phyloP scores from a whole-genome alignment of 2,329 filamentous ascomycete species.

The Talaromyces albobiverticillius region DNA sequence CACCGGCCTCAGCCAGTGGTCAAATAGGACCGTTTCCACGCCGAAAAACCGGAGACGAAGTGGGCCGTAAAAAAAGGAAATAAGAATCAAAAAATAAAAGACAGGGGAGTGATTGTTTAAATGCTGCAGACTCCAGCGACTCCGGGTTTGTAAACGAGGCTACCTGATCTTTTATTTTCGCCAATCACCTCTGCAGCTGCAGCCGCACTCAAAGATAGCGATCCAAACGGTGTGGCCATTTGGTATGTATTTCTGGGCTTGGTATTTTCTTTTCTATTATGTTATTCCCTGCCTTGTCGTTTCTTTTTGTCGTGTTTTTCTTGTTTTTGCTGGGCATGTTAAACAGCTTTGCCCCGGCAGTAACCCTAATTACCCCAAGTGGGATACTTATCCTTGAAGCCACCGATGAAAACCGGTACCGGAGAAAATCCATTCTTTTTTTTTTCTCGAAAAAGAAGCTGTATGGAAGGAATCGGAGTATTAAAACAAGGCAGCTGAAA shows the following conservation, averaged over 20 bases:
- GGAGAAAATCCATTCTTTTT: no score
- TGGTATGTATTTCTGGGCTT: background rate
- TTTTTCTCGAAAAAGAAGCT: background rate
- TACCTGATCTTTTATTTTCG: background rate
- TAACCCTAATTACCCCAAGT: background rate
- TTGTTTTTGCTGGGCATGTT: background rate
- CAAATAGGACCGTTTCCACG: constrained; percentile 9
- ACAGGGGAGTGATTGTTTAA: background rate
- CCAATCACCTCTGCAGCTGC: constrained; percentile 12
- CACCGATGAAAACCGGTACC: no score
- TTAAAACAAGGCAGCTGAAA: background rate
- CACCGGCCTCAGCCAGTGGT: background rate
- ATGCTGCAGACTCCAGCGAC: constrained; percentile 1
- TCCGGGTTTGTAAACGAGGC: constrained; percentile 2
- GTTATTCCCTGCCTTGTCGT: no score
- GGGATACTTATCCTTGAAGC: no score
- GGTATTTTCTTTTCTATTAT: background rate
- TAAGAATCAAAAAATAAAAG: background rate
- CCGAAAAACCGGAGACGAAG: constrained; percentile 1
- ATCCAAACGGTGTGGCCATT: background rate
- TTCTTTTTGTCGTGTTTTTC: background rate
- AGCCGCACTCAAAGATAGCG: constrained; percentile 6
- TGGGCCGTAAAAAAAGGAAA: background rate
- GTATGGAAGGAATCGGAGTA: background rate
- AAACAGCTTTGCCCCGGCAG: background rate